Evolutionary conservation across 495 filamentous ascomycete genomes (phyloP), one percentile per base, ranked within the genome.

Genomic region (Penicillium parvum): DNA sequence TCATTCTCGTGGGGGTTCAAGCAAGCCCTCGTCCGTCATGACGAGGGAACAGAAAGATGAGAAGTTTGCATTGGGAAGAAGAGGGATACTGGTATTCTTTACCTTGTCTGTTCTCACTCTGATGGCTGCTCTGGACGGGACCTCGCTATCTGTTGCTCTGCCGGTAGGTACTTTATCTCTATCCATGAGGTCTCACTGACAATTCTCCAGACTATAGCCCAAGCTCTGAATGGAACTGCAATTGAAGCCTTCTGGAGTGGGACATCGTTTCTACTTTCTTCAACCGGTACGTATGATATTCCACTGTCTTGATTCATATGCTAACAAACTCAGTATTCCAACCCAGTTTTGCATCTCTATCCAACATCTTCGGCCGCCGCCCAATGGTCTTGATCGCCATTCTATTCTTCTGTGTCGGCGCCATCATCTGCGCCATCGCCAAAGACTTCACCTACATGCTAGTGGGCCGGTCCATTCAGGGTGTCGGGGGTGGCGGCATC

Each of bases 111-210:
- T 83, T 6, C 69, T 88, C 17, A 76, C 77, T 0, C 61, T 88
- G 23, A 82, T 83, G 67, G 81, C 77, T 4, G 83, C 86, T 17
- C 64, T 90, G 14, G 85, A 90, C 61, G 83, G 82, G 1, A 89
- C 86, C 3, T 85, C 81, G 2, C 67, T 89, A 11, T 82, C 79
- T 6, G 83, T 89, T 15, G 85, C 86, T 3, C 57, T 90, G 32
- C 84, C 85, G 1, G 79, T 83, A 60, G 32, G 69, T 60, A 3
- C 9, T 5, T 12, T 4, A 19, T 18, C 8, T n/a, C n/a, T n/a
- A 14, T 2, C 5, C 10, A 20, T 7, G 0, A 9, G 7, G 6
- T 28, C 6, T 6, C 15, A 0, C 1, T 14, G n/a, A 16, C 7
- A 15, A 9, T 10, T 0, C 32, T n/a, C 4, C 56, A 66, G 60